Evolutionary conservation across 805 yeast species (phyloP), one percentile per base, ranked within the genome.

Genomic region (Peterozyma toletana): DNA sequence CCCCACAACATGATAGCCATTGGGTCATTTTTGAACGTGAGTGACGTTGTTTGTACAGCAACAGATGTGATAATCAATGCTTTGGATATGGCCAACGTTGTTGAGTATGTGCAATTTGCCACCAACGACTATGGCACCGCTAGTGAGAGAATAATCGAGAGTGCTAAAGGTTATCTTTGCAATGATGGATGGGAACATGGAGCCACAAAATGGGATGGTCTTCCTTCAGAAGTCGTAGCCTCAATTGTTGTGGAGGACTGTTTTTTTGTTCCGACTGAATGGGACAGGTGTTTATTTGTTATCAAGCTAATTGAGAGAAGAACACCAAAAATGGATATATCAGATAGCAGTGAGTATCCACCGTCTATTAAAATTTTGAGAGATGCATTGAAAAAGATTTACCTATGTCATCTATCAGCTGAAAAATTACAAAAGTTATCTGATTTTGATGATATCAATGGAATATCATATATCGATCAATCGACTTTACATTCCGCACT

Each of bases 241-340:
- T 69, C 67, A 27, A 72, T 73, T 5, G 64, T 76, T 11, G 68
- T 73, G 0, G 62, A 68, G 14, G 78, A 77, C 50, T 71, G 69
- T 16, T 76, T 77, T 49, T 77, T 71, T 53, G 74, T 74, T 4
- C 75, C 77, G 2, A 65, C 67, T 2, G 83, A 77, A 53, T 75
- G 78, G 78, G 79, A 75, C 37, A 60, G 83, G 42, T 72, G 77
- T 37, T 47, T 70, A 29, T 75, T 77, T 48, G 60, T 70, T 3
- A 66, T 72, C 33, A 64, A 59, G 37, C 50, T 73, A 38, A 60
- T 71, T 35, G 71, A 68, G 47, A 54, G 71, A 53, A 49, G 71
- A 30, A 45, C 59, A 53, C 11, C 30, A 17, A 16, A 35, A 18
- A 9, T 21, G 43, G 27, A 11, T 18, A 38, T n/a, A 34, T 30